Conservation (phyloP, 2,329 filamentous ascomycete genomes). For the Pseudocercospora fuligena region DNA sequence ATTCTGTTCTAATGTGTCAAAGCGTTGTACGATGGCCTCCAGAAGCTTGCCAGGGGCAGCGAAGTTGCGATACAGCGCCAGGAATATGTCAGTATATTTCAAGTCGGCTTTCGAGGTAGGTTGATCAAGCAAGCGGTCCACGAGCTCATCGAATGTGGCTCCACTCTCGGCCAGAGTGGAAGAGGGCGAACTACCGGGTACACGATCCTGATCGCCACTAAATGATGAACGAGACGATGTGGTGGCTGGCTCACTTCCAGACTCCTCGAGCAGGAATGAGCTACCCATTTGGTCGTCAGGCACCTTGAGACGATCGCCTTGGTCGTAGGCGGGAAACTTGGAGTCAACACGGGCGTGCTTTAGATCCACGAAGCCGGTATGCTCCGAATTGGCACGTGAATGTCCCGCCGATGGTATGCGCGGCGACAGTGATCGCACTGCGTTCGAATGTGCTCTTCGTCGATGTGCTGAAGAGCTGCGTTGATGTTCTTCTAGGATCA, state of each 20-base stretch:
- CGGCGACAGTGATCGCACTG: constrained; percentile 47
- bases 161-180: constrained; percentile 57
- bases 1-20: constrained; percentile 72
- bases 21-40: constrained; percentile 74
- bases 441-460: constrained; percentile 51
- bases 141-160: constrained; percentile 60
- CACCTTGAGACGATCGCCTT: constrained; percentile 37
- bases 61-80: constrained; percentile 94
- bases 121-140: constrained; percentile 82
- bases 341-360: constrained; percentile 41
- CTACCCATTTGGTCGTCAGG: constrained; percentile 54
- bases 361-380: constrained; percentile 41
- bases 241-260: constrained; percentile 60
- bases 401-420: constrained; percentile 47
- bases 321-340: constrained; percentile 36
- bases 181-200: constrained; percentile 24
- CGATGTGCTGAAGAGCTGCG: constrained; percentile 40
- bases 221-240: constrained; percentile 71
- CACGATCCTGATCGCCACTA: constrained; percentile 59
- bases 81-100: constrained; percentile 86
- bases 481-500: constrained; percentile 21
- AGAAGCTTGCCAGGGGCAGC: constrained; percentile 80
- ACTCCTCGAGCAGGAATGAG: constrained; percentile 71
- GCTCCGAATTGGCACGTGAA: constrained; percentile 54
- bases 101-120: constrained; percentile 84